phyloP scores from a whole-genome alignment of 2,329 filamentous ascomycete genomes.

The Hansfordia pulvinata region DNA sequence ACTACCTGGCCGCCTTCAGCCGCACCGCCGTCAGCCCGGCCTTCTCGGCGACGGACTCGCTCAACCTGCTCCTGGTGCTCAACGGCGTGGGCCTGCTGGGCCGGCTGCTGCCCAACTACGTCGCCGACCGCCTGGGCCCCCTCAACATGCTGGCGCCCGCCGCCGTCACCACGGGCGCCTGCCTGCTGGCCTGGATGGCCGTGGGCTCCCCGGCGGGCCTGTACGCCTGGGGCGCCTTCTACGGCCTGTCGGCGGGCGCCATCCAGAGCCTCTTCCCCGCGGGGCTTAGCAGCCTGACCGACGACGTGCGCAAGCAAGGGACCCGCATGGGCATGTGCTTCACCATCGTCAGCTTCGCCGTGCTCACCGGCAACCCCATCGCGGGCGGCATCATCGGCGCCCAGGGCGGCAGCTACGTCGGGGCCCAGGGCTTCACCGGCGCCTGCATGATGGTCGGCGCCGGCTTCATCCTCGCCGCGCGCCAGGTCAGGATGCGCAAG shows the following conservation, averaged over 20 bases:
- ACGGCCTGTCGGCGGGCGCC: constrained; percentile 49
- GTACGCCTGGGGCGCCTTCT: constrained; percentile 49
- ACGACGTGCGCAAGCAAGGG: constrained; percentile 35
- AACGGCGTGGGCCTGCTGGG: constrained; percentile 49
- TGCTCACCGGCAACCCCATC: constrained; percentile 37
- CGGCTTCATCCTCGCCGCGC: constrained; percentile 22
- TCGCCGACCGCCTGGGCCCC: constrained; percentile 44
- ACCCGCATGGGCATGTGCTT: constrained; percentile 46
- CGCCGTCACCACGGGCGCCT: constrained; percentile 23
- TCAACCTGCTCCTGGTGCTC: constrained; percentile 49
- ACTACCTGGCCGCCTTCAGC: constrained; percentile 39
- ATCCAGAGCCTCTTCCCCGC: constrained; percentile 57
- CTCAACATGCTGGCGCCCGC: constrained; percentile 46
- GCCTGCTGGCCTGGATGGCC: constrained; percentile 43
- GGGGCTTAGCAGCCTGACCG: constrained; percentile 38
- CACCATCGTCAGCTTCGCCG: constrained; percentile 37
- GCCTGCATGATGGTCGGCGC: constrained; percentile 25
- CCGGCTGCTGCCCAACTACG: constrained; percentile 40
- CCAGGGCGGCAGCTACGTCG: constrained; percentile 25
- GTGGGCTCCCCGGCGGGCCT: constrained; percentile 34
- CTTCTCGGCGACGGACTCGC: constrained; percentile 32
- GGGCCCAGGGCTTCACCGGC: constrained; percentile 35
- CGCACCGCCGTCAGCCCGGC: constrained; percentile 22
- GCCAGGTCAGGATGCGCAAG: constrained; percentile 22
- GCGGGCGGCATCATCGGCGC: constrained; percentile 33